A percentile compares a stretch with the other conserved stretches of the same genome.
These are phyloP conservation scores for Coemansia sp. DNA, from an alignment of 192 early-diverging fungal genomes.

Conservation along the genomic window DNA sequence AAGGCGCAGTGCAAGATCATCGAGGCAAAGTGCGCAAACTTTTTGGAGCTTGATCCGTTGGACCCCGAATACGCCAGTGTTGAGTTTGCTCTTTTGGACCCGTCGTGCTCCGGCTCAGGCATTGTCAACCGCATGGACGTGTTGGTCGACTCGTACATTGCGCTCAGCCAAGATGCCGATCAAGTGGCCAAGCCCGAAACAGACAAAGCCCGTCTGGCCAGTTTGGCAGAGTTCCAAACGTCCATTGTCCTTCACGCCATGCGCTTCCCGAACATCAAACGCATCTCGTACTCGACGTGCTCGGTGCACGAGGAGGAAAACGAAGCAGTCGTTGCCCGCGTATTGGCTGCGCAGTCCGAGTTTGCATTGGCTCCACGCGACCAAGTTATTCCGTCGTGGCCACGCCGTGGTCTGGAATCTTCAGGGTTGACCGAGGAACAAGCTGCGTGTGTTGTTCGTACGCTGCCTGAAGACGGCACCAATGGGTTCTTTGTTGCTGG, in stretches of 20 bases:
- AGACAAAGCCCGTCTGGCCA: slow-evolving; percentile 57
- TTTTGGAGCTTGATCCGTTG: slow-evolving; percentile 77
- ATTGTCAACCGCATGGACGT: slow-evolving; percentile 87
- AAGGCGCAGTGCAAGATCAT: slow-evolving; percentile 78
- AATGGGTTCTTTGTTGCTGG: slow-evolving; percentile 98
- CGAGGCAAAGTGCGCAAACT: slow-evolving; percentile 48
- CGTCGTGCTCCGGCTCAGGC: slow-evolving; percentile 93
- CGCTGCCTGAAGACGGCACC: slow-evolving; percentile 75
- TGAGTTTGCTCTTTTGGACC: slow-evolving; percentile 89
- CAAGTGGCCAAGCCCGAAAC: not conserved
- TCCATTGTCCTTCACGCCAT: slow-evolving; percentile 79
- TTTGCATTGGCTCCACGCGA: slow-evolving; percentile 58
- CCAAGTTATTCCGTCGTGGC: slow-evolving; percentile 75
- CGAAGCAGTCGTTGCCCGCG: slow-evolving; percentile 84
- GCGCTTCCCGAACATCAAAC: slow-evolving; percentile 78
- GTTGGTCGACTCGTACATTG: slow-evolving; percentile 62
- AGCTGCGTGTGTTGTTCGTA: slow-evolving; percentile 69
- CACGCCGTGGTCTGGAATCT: slow-evolving; percentile 63
- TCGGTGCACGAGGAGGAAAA: slow-evolving; percentile 91
- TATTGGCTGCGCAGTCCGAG: slow-evolving; percentile 56
- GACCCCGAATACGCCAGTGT: slow-evolving; percentile 67
- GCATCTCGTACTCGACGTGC: slow-evolving; percentile 94
- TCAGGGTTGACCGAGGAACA: slow-evolving; percentile 40
- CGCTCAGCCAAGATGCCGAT: slow-evolving; percentile 14
- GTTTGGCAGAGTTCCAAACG: slow-evolving; percentile 85